Base-by-base conservation (phyloP, 352 stramenopile species). In the Poterioochromonas sp. region DNA sequence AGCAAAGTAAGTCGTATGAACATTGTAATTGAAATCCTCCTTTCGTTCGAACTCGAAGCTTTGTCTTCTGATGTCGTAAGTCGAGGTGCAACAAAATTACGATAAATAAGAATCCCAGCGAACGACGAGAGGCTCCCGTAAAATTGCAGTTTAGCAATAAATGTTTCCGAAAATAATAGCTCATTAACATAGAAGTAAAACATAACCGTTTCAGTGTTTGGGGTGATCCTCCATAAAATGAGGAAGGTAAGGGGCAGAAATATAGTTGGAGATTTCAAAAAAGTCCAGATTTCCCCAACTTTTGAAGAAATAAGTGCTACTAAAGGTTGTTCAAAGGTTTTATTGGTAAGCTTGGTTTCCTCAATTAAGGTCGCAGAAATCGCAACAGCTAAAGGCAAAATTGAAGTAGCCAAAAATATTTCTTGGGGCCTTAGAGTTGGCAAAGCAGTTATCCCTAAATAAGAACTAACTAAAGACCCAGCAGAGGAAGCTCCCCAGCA, bases 141-240 rank as follows among this genome's bases (percentile, higher is more conserved):
- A 83, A 88, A 37, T 80, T 88, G 34, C 88, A 97, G 90, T 20
- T 88, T 86, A 37, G 93, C 94, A 32, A 98, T 84, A 82, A 98
- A 97, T 84, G 97, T 92, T 32, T 93, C 91, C 54, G 90, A 90
- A 81, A 98, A 95, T 77, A 91, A 83, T 51, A 98, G 87, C 58
- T 97, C 91, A 79, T 97, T 91, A 0, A 92, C 97, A 22, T 95
- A 86, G 79, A 97, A 98, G 82, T 95, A 98, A 73, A 98, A 94
- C 76, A 94, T 93, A 5, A 96, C 92, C 60, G 94, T 91, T 63
- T 95, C 95, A 79, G 92, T 94, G 35, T 91, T 93, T 8, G 94
- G 94, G 41, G 92, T 94, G 11, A 92, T 91, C 82, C 95, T 89
- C 70, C 92, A 97, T 0, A 97, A 82, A 79, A 98, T 97, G 1